Conservation (phyloP, 139 green algal genomes). For the Asterochloris sp. region DNA sequence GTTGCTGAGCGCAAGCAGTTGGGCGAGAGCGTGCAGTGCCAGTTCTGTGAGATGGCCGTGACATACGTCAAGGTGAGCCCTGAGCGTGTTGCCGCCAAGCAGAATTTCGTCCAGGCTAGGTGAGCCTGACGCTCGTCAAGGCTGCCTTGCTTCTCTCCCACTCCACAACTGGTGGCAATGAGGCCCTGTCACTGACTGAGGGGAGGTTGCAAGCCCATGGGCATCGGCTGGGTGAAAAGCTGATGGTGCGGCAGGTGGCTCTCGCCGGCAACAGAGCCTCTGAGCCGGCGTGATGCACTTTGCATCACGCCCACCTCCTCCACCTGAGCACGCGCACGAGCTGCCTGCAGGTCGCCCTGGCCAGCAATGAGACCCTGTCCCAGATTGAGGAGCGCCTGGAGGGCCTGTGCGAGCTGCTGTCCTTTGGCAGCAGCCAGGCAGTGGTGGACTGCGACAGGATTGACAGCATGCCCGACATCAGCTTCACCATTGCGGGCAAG, state of each 20-base stretch:
- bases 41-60: conserved; percentile 81
- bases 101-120: too few relatives aligned
- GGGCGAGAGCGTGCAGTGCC: conserved; percentile 36
- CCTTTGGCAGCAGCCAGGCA: conserved; percentile 53
- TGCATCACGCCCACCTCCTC: too few relatives aligned
- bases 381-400: conserved; percentile 48
- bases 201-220: background rate
- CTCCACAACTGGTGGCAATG: too few relatives aligned
- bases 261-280: background rate
- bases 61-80: conserved; percentile 59
- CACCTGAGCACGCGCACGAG: too few relatives aligned
- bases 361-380: conserved; percentile 66
- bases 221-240: background rate
- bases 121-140: too few relatives aligned
- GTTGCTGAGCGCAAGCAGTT: background rate
- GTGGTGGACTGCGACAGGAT: conserved; percentile 86
- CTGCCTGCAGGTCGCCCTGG: conserved; percentile 52
- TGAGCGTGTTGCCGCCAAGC: too few relatives aligned
- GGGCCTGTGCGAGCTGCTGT: conserved; percentile 58
- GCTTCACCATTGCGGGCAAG: conserved; percentile 77
- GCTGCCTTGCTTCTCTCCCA: too few relatives aligned
- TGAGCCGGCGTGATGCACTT: too few relatives aligned
- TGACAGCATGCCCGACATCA: conserved; percentile 70
- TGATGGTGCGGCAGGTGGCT: background rate
- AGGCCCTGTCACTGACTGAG: background rate